phyloP scores from a whole-genome alignment of 768 basidiomycete genomes.

The Termitomyces sp. region DNA sequence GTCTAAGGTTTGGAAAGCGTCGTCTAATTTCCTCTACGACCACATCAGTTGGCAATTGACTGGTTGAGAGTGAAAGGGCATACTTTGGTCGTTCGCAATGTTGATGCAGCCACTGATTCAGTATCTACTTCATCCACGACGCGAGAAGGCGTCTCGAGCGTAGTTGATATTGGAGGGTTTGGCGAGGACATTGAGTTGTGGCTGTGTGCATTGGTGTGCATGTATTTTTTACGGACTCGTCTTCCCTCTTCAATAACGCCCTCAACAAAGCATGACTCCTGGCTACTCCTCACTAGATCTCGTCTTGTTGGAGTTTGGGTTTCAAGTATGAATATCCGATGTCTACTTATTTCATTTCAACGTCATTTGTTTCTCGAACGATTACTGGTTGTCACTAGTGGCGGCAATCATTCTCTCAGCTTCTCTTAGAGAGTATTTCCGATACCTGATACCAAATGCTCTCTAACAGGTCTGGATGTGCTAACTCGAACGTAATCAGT shows the following conservation, averaged over 20 bases:
- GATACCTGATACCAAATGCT: too few relatives aligned
- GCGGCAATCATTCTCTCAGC: too few relatives aligned
- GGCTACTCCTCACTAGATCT: neutral
- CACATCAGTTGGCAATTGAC: neutral
- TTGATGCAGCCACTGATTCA: neutral
- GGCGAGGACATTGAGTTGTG: neutral
- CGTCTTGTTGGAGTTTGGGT: too few relatives aligned
- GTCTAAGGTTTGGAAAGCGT: slow-evolving; percentile 73
- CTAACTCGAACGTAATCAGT: too few relatives aligned
- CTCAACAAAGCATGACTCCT: neutral
- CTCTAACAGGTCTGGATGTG: too few relatives aligned
- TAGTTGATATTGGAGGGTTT: neutral
- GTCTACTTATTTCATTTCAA: too few relatives aligned
- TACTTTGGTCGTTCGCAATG: slow-evolving; percentile 15
- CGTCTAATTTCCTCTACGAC: slow-evolving; percentile 72
- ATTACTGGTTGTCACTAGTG: too few relatives aligned
- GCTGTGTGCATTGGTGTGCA: neutral
- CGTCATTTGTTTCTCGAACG: too few relatives aligned
- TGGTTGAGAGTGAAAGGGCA: neutral
- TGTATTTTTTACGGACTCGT: neutral
- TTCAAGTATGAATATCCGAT: too few relatives aligned
- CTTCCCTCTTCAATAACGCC: neutral
- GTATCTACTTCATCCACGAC: neutral
- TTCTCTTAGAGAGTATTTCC: too few relatives aligned
- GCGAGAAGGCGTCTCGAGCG: neutral